Evolutionary conservation across 495 filamentous ascomycete genomes (phyloP).

Genomic region (Daldinia vernicosa): DNA sequence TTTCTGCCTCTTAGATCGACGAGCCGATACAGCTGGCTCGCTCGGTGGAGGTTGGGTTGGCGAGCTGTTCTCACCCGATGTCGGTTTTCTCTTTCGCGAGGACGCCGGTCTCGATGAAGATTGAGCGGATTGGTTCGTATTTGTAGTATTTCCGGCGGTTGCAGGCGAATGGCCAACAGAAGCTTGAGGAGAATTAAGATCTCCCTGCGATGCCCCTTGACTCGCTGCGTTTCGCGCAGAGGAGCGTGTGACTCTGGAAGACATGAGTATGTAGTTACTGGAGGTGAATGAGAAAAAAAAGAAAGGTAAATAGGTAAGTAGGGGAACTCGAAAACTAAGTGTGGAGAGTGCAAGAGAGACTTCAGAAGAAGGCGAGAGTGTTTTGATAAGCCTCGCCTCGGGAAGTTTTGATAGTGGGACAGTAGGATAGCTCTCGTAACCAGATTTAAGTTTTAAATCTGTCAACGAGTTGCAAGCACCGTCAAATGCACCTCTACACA

Average conservation of each 20-base stretch:
- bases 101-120: constrained; percentile 48
- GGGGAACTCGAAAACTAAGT: constrained; percentile 22
- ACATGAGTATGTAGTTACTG: constrained; percentile 68
- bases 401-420: constrained; percentile 34
- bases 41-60: constrained; percentile 38
- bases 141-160: constrained; percentile 47
- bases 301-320: background rate
- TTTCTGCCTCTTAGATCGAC: constrained; percentile 66
- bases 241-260: constrained; percentile 83
- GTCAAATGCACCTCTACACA: constrained; percentile 12
- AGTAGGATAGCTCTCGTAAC: constrained; percentile 21
- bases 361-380: constrained; percentile 6
- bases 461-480: background rate
- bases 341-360: constrained; percentile 14
- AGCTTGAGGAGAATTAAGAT: constrained; percentile 45
- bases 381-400: constrained; percentile 30
- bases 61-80: constrained; percentile 42
- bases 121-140: constrained; percentile 50
- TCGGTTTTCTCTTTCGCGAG: constrained; percentile 54
- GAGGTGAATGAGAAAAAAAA: constrained; percentile 7
- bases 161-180: constrained; percentile 53
- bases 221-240: constrained; percentile 77
- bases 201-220: constrained; percentile 61
- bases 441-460: constrained; percentile 18
- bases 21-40: constrained; percentile 50